A percentile compares a stretch with the other conserved stretches of the same genome.
Conservation (phyloP, 192 early-diverging fungal genomes). For the Backusella westeae region DNA sequence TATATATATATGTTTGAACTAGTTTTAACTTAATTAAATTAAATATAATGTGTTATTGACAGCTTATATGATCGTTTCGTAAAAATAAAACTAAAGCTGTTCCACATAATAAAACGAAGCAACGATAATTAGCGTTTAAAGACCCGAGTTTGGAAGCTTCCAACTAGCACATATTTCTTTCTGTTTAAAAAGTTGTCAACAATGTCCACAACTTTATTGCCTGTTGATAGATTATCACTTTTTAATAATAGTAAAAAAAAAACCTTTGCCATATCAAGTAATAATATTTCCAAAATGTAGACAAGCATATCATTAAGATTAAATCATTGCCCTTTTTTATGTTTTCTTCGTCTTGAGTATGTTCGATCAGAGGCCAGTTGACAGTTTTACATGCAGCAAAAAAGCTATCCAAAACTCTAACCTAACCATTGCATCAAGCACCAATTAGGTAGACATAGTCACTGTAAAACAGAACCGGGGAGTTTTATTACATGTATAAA, state of each 20-base stretch:
- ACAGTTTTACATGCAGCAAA: not conserved
- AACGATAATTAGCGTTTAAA: constrained; percentile 3
- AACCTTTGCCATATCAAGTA: not conserved
- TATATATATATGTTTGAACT: not conserved
- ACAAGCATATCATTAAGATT: not conserved
- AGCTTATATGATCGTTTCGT: not conserved
- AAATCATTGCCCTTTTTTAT: not conserved
- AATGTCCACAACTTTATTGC: not conserved
- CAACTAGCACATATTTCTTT: not conserved
- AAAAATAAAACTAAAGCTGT: not conserved
- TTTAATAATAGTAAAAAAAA: not conserved
- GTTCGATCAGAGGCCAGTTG: not conserved
- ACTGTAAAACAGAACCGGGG: not conserved
- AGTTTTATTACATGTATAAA: not conserved
- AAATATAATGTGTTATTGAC: not conserved
- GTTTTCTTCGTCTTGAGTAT: not conserved
- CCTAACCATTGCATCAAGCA: not conserved
- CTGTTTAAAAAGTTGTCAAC: not conserved
- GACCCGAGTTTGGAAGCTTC: not conserved
- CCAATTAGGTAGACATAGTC: not conserved
- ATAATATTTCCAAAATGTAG: not conserved
- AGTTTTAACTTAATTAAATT: not conserved
- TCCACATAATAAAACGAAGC: not conserved
- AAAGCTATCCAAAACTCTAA: not conserved
- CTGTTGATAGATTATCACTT: not conserved